Base-by-base conservation (phyloP, 106 monocot genomes). In the Dendrobium catenatum region DNA sequence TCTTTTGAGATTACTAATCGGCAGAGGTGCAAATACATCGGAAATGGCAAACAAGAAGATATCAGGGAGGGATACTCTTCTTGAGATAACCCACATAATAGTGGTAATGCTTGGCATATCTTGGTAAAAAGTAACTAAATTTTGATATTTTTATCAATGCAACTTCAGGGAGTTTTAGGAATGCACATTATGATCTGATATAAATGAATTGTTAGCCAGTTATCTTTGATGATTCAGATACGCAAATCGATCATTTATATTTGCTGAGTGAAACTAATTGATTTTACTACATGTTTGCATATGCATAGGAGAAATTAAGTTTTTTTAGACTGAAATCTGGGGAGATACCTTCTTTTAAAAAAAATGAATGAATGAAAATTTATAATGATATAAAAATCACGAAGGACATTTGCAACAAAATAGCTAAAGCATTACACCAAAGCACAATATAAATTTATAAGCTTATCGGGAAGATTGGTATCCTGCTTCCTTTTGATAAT, bases 51-150 rank as follows among this genome's bases (percentile, higher is more conserved):
- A 42, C 68, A 61, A 43, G 70, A 86, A 75, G 37, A 40, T 49
- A 29, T 27, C 78, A 18, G 42, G 27, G 46, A 93, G 81, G 80
- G 89, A 92, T 85, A 78, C 37, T 22, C 68, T 95, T 73, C 42
- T 54, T 11, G 88, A 79, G 77, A 88, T 99, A 81, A 91, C 98
- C 31, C 98, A 99, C 79, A 86, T 99, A 79, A 89, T 99, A 87
- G 86, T 99, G 98, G 98, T 99, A 95, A 79, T 47, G 16, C 68
- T 46, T 51, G 55, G 3, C 59, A 9, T 78, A 46, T 42, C 2
- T 68, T 33, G 29, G 31, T 15, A 15, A 68, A 68, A 37, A 11
- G 33, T 47, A 43, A 41, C n/a, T 44, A 43, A n/a, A 42, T 18
- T 70, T 37, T 70, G 70, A 33, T 70, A 70, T 70, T 31, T 33